Evolutionary conservation across 139 green algal species (phyloP).

Genomic region (Dunaliella primolecta): DNA sequence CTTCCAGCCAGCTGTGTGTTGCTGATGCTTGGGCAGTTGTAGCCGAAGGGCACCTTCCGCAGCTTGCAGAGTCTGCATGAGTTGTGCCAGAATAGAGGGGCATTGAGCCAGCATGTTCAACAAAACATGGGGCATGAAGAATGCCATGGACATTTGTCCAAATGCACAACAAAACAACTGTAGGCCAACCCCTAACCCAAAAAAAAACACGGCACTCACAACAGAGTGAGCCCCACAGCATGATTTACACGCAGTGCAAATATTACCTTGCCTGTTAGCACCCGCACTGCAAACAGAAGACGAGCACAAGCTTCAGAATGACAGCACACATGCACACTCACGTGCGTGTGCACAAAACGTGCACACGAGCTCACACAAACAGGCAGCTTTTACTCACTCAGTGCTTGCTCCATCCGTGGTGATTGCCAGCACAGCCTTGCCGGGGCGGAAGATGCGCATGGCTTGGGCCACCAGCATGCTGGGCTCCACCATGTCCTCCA

Average conservation of each 20-base stretch:
- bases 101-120: too few species aligned
- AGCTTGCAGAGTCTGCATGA: conserved; percentile 32
- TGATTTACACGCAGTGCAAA: neutral
- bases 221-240: neutral
- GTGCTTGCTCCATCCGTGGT: conserved; percentile 34
- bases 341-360: neutral
- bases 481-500: conserved; percentile 31
- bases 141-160: too few species aligned
- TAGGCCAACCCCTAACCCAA: too few species aligned
- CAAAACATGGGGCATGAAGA: too few species aligned
- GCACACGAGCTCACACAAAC: too few species aligned
- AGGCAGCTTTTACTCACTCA: neutral
- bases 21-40: conserved; percentile 32
- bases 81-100: neutral
- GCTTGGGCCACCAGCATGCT: conserved; percentile 32
- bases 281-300: neutral
- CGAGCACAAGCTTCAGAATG: neutral
- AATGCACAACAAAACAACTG: too few species aligned
- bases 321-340: neutral
- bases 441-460: conserved; percentile 52
- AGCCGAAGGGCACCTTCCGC: conserved; percentile 28
- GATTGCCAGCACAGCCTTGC: conserved; percentile 46
- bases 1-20: conserved; percentile 43
- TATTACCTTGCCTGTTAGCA: neutral
- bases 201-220: too few species aligned